Conservation (phyloP, 2,329 filamentous ascomycete species). For the Talaromyces sp. region DNA sequence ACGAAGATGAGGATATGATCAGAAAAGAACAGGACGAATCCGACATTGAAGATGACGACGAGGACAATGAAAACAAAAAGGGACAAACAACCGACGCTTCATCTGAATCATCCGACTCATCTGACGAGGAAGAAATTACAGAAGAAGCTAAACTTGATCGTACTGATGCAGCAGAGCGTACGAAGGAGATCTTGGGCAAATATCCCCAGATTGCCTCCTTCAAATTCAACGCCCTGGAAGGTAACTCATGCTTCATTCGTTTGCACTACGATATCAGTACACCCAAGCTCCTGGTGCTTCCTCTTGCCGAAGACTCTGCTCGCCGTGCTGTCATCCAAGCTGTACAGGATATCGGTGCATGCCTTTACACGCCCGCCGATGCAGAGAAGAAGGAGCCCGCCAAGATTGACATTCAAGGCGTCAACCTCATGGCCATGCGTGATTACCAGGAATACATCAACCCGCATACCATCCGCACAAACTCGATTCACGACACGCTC, state of each 20-base stretch:
- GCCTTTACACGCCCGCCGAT: constrained; percentile 63
- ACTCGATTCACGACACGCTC: constrained; percentile 85
- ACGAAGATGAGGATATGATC: constrained; percentile 82
- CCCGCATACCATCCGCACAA: constrained; percentile 81
- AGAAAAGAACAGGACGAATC: constrained; percentile 62
- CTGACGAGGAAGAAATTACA: constrained; percentile 46
- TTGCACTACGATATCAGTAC: constrained; percentile 76
- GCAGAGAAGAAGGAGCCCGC: constrained; percentile 49
- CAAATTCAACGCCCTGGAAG: constrained; percentile 70
- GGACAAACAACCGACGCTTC: constrained; percentile 24
- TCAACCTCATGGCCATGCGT: constrained; percentile 89
- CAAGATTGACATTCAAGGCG: constrained; percentile 71
- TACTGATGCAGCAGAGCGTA: constrained; percentile 50
- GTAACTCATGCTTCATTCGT: constrained; percentile 73
- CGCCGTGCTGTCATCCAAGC: constrained; percentile 80
- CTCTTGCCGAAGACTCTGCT: constrained; percentile 78
- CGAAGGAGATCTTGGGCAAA: constrained; percentile 61
- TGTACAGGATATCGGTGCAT: constrained; percentile 71
- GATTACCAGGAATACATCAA: constrained; percentile 81
- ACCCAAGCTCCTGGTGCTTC: constrained; percentile 90
- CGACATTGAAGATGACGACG: constrained; percentile 47
- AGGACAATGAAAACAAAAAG: constrained; percentile 7
- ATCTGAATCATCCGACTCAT: constrained; percentile 27
- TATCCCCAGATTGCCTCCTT: constrained; percentile 70
- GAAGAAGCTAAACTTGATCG: constrained; percentile 43